Conservation (phyloP, 805 yeast genomes). For the Candida boidinii region DNA sequence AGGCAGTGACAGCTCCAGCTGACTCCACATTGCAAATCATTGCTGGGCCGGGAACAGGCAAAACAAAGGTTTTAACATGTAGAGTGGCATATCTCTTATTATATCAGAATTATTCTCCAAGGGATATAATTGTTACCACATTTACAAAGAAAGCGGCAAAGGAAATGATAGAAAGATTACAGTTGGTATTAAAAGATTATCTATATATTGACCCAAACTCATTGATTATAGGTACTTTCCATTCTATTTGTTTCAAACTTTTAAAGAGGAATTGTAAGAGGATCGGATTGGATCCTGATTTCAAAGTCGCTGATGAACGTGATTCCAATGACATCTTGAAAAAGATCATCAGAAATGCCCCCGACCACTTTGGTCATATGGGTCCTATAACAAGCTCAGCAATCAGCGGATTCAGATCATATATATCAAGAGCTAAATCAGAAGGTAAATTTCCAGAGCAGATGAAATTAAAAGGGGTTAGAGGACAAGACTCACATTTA, state of each 20-base stretch:
- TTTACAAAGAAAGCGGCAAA: conserved; percentile 90
- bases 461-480: conserved; percentile 13
- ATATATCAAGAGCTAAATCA: conserved; percentile 52
- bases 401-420: conserved; percentile 28
- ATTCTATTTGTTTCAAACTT: conserved; percentile 64
- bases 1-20: conserved; percentile 35
- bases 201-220: conserved; percentile 27
- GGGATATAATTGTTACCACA: conserved; percentile 72
- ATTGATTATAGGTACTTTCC: conserved; percentile 82
- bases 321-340: conserved; percentile 44
- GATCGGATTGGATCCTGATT: conserved; percentile 33
- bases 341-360: conserved; percentile 20
- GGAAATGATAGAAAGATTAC: conserved; percentile 68
- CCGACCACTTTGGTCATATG: conserved; percentile 5
- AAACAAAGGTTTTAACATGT: conserved; percentile 75
- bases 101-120: conserved; percentile 45
- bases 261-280: conserved; percentile 45
- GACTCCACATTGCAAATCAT: conserved; percentile 36
- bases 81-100: conserved; percentile 66
- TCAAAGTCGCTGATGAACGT: conserved; percentile 55
- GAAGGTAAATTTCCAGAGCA: conserved; percentile 35
- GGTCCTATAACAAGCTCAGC: conserved; percentile 2
- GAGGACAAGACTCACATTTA: conserved; percentile 20
- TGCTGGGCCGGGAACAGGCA: conserved; percentile 64
- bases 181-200: conserved; percentile 20